Percentiles rank a stretch among this genome's conserved stretches.
Evolutionary conservation across 345 rosid species (phyloP).

Genomic region (Euphorbia peplus): DNA sequence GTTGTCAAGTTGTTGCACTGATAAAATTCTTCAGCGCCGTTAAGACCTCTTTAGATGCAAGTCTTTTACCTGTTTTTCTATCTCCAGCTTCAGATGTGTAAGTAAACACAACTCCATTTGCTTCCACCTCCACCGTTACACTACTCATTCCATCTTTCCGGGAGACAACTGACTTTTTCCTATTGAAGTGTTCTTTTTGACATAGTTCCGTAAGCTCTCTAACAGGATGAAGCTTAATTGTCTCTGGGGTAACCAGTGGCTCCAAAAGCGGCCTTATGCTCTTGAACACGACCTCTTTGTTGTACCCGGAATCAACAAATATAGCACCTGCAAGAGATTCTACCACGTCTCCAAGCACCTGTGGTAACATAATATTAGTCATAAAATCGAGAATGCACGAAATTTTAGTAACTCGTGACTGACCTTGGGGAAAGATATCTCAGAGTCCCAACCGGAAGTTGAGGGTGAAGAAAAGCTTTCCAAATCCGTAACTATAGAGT

Average conservation of each 20-base stretch:
- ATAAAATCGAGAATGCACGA: neutral
- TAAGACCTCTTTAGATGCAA: slow-evolving; percentile 60
- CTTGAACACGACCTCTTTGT: slow-evolving; percentile 51
- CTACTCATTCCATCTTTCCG: slow-evolving; percentile 24
- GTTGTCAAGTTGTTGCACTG: neutral
- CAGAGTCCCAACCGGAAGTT: slow-evolving; percentile 81
- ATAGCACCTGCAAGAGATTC: slow-evolving; percentile 93
- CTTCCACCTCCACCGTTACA: slow-evolving; percentile 49
- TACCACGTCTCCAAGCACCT: slow-evolving; percentile 89
- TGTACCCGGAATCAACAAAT: slow-evolving; percentile 67
- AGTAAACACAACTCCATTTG: slow-evolving; percentile 33
- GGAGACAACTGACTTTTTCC: slow-evolving; percentile 13
- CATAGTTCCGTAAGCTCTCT: slow-evolving; percentile 59
- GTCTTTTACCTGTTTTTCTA: slow-evolving; percentile 47
- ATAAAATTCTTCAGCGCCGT: slow-evolving; percentile 37
- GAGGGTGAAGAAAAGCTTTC: slow-evolving; percentile 28
- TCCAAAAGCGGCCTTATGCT: slow-evolving; percentile 74
- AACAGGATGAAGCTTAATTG: slow-evolving; percentile 57
- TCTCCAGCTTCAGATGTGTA: slow-evolving; percentile 43
- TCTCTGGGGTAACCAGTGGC: slow-evolving; percentile 64
- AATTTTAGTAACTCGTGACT: slow-evolving; percentile 1
- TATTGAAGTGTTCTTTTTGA: slow-evolving; percentile 36
- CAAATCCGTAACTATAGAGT: slow-evolving; percentile 26
- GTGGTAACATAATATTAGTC: neutral
- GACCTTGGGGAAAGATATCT: slow-evolving; percentile 83